Evolutionary conservation across 148 eudicot species (phyloP), one percentile per base, ranked within the genome.

Genomic region (Beta vulgaris): DNA sequence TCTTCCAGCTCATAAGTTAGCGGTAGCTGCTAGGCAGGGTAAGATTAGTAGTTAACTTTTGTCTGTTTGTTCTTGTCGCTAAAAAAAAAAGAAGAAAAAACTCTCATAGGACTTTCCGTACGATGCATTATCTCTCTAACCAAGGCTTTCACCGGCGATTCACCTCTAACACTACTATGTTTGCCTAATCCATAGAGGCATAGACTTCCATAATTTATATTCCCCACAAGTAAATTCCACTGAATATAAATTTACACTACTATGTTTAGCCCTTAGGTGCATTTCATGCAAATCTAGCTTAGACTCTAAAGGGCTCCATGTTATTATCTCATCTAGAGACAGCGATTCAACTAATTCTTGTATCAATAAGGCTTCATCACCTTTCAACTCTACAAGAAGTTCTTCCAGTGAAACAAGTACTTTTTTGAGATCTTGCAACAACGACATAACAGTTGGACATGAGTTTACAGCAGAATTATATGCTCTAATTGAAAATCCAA

Each of bases 211-310:
- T n/a, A n/a, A n/a, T 43, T 37, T 73, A 15, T 64, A 42, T 63
- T 87, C 26, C 67, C 75, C 82, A 1, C 76, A 78, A 11, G 23
- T 23, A 23, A 86, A 87, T 75, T 82, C 98, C 93, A 90, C 49
- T 88, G 91, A n/a, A n/a, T n/a, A n/a, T n/a, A n/a, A n/a, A n/a
- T n/a, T 21, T 91, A 78, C 81, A 91, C 51, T 49, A 91, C 76
- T 81, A 94, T 37, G 84, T 90, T 91, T 6, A 91, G 89, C 64
- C 58, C 78, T 70, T 64, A 85, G 64, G 78, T 90, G 95, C 97
- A 90, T 90, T 55, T 95, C 98, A 71, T 94, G 98, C 81, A 94
- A 82, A 88, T 94, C 97, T 69, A 94, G 78, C 84, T 90, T 88
- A 71, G 83, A 74, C 69, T 85, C 91, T 31, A 72, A 28, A 42